Evolutionary conservation across 1,284 basidiomycete species (phyloP).

Genomic region (Irpex sp.): DNA sequence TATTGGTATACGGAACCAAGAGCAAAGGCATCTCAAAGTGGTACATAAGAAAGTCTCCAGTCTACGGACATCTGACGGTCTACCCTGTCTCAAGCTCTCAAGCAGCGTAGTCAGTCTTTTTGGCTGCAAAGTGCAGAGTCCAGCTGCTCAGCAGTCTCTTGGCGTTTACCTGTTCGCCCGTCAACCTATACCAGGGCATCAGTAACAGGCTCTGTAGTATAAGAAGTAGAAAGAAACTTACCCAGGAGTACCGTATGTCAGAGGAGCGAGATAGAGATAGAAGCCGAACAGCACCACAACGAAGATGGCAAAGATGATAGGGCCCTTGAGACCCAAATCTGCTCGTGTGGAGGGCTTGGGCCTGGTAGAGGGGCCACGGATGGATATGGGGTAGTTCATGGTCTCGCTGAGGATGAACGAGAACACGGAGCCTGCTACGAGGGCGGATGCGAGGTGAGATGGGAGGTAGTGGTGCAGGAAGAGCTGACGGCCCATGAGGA

Average conservation of each 20-base stretch:
- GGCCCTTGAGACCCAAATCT: constrained; percentile 68
- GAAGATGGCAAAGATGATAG: constrained; percentile 58
- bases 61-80: neutral
- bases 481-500: constrained; percentile 94
- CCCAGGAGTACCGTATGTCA: constrained; percentile 93
- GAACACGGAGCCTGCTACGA: constrained; percentile 89
- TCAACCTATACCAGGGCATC: constrained; percentile 45
- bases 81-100: neutral
- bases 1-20: neutral
- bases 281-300: constrained; percentile 60
- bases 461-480: constrained; percentile 99
- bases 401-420: constrained; percentile 91
- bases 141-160: constrained; percentile 71
- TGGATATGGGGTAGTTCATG: constrained; percentile 90
- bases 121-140: constrained; percentile 84
- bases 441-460: constrained; percentile 86
- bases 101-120: constrained; percentile 37
- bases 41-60: neutral
- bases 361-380: constrained; percentile 55
- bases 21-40: neutral
- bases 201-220: constrained; percentile 16
- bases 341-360: constrained; percentile 62
- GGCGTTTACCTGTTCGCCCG: constrained; percentile 69
- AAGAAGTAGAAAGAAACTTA: constrained; percentile 37
- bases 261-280: constrained; percentile 77